These are phyloP conservation scores for Alternaria arborescens DNA, from an alignment of 2,329 filamentous ascomycete species.

Conservation along the genomic window DNA sequence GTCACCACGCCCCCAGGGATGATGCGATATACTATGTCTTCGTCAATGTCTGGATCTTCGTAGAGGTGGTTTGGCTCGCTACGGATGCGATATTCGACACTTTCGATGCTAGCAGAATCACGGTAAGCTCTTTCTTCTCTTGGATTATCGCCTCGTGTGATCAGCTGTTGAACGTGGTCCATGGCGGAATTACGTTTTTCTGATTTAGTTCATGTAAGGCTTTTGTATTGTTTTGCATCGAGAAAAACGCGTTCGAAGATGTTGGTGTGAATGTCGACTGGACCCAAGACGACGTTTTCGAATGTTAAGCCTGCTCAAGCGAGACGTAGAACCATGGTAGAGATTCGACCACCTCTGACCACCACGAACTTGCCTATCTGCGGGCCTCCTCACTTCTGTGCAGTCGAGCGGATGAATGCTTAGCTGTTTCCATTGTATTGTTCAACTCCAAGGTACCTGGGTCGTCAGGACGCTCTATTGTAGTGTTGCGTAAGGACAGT, in stretches of 20 bases:
- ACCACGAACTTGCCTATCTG: neutral
- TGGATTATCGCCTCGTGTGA: neutral
- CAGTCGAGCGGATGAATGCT: no score
- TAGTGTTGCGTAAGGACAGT: neutral
- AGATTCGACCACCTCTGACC: neutral
- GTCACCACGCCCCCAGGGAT: conserved; percentile 10
- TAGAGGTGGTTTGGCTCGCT: conserved; percentile 5
- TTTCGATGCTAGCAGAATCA: neutral
- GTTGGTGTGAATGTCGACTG: neutral
- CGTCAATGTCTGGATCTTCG: conserved; percentile 13
- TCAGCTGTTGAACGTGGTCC: neutral
- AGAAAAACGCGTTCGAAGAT: neutral
- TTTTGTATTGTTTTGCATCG: neutral
- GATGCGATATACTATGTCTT: conserved; percentile 12
- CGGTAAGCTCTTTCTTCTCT: neutral
- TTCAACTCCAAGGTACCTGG: neutral
- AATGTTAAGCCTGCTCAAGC: neutral
- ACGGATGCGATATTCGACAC: conserved; percentile 9
- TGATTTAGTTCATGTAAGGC: neutral
- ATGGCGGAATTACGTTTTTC: neutral
- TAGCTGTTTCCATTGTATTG: neutral
- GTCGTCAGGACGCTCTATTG: neutral
- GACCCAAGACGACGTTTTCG: neutral
- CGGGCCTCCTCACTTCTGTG: neutral
- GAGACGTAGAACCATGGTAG: conserved; percentile 8